Conservation (phyloP, 345 rosid genomes). For the Eucalyptus regnans region DNA sequence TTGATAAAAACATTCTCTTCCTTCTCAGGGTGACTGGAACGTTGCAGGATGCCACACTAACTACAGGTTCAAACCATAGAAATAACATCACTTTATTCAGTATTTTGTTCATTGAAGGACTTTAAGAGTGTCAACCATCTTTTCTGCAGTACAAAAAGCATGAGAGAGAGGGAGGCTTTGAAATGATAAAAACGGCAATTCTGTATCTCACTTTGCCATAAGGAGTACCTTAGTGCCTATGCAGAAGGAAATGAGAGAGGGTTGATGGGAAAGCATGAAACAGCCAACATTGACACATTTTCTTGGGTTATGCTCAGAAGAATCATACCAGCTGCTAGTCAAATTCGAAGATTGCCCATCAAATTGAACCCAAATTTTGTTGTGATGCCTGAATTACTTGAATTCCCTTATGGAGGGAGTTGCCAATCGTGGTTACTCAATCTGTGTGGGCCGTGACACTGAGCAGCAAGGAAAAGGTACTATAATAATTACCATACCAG, state of each 20-base stretch:
- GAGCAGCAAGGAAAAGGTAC: slow-evolving; percentile 81
- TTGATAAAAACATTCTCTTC: neutral
- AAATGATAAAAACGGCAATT: slow-evolving; percentile 78
- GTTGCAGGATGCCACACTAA: slow-evolving; percentile 98
- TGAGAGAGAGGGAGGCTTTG: slow-evolving; percentile 88
- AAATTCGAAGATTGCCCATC: neutral
- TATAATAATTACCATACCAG: neutral
- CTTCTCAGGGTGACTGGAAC: slow-evolving; percentile 78
- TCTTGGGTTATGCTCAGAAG: slow-evolving; percentile 52
- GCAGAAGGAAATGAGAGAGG: slow-evolving; percentile 97
- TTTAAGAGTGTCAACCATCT: neutral
- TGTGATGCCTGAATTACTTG: neutral
- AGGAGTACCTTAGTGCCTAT: slow-evolving; percentile 69
- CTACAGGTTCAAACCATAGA: slow-evolving; percentile 27
- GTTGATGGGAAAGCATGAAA: slow-evolving; percentile 89
- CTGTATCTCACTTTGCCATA: slow-evolving; percentile 75
- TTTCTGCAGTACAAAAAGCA: slow-evolving; percentile 59
- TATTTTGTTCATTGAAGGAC: neutral
- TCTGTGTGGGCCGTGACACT: slow-evolving; percentile 82
- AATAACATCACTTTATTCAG: neutral
- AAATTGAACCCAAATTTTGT: neutral
- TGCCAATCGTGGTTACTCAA: slow-evolving; percentile 87
- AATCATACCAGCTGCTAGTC: neutral
- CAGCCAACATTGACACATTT: slow-evolving; percentile 72
- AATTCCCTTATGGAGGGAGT: slow-evolving; percentile 39